Percentiles rank a stretch among this genome's conserved stretches.
Evolutionary conservation across 805 yeast species (phyloP).

Genomic region (Pichia eremophila): DNA sequence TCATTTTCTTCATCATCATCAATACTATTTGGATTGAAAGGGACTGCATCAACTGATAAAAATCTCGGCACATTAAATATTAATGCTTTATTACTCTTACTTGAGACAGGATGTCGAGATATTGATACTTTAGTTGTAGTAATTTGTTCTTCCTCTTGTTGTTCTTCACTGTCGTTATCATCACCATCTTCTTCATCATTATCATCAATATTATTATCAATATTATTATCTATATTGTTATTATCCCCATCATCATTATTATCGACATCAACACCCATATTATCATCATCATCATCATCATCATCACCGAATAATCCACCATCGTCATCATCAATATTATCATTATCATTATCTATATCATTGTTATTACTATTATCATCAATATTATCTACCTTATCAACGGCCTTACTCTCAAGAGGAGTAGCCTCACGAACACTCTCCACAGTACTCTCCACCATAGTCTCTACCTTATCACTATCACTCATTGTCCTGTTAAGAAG

Average conservation of each 20-base stretch:
- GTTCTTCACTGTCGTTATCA: not conserved
- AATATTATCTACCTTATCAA: constrained; percentile 4
- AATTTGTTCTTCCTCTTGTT: not conserved
- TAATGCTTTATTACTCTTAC: constrained; percentile 22
- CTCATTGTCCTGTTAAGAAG: too few species aligned
- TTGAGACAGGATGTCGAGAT: constrained; percentile 14
- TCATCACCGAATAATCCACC: not conserved
- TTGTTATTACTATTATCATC: constrained; percentile 7
- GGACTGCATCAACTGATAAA: constrained; percentile 71
- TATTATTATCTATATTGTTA: constrained; percentile 24
- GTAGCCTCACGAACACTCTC: too few species aligned
- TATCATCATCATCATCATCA: not conserved
- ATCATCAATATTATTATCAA: constrained; percentile 18
- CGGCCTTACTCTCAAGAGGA: not conserved
- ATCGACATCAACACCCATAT: constrained; percentile 21
- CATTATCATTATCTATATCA: constrained; percentile 5
- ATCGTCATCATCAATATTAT: constrained; percentile 1
- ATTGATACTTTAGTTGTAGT: not conserved
- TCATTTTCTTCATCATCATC: not conserved
- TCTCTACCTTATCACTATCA: too few species aligned
- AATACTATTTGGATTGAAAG: constrained; percentile 57
- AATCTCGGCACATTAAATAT: constrained; percentile 72
- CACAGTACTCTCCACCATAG: not conserved
- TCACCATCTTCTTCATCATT: constrained; percentile 29
- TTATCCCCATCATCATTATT: constrained; percentile 12